Percentiles rank a stretch among this genome's conserved stretches.
phyloP scores from a whole-genome alignment of 106 monocot species.

The Gastrodia elata region DNA sequence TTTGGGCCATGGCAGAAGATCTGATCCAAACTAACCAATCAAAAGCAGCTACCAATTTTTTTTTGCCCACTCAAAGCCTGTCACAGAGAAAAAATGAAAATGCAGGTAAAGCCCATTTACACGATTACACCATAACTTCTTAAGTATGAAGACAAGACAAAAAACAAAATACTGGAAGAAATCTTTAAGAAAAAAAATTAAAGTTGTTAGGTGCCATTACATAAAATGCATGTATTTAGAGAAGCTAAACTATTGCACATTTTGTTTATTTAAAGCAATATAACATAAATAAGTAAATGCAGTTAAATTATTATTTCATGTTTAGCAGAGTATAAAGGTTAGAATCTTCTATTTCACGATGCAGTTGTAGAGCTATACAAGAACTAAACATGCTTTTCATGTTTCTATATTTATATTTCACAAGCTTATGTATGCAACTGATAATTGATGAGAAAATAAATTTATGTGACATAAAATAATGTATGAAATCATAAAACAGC shows the following conservation, averaged over 20 bases:
- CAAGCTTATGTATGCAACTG: no score
- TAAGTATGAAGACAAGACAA: neutral
- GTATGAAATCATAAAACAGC: no score
- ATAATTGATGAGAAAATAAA: no score
- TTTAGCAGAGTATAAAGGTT: neutral
- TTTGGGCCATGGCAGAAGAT: slow-evolving; percentile 4
- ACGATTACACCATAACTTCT: neutral
- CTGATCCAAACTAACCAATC: neutral
- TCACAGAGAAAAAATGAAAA: neutral
- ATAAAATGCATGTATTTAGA: neutral
- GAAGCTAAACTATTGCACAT: neutral
- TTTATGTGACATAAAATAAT: no score
- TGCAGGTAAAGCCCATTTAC: neutral
- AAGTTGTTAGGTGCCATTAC: neutral
- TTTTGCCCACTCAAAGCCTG: neutral
- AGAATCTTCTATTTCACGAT: neutral
- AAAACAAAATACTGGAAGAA: neutral
- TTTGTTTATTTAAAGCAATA: neutral
- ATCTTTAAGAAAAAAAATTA: neutral
- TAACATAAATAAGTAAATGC: neutral
- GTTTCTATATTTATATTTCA: no score
- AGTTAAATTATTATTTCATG: neutral
- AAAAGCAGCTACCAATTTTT: neutral
- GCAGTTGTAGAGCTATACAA: no score
- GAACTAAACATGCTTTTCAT: no score